These are phyloP conservation scores for Nigrograna mackinnonii DNA, from an alignment of 2,329 filamentous ascomycete genomes.

Conservation along the genomic window DNA sequence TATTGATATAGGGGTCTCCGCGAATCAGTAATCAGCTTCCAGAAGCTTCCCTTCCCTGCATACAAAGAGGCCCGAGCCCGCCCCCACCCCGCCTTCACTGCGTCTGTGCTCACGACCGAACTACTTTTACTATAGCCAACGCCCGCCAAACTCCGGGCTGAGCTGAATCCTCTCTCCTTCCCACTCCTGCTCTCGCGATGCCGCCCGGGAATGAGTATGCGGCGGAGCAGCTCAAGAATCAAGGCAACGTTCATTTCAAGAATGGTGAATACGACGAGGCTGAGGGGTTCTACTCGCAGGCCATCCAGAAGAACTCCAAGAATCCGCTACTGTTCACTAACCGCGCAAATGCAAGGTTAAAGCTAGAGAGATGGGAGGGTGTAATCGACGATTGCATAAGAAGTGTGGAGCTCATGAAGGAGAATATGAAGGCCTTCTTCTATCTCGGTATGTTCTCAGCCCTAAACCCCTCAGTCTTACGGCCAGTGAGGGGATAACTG, in stretches of 20 bases:
- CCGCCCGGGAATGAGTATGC: slow-evolving; percentile 32
- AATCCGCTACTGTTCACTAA: slow-evolving; percentile 88
- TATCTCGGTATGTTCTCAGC: slow-evolving; percentile 59
- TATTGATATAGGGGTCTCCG: no score
- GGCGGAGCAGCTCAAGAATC: slow-evolving; percentile 52
- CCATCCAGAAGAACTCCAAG: slow-evolving; percentile 76
- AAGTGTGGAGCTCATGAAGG: slow-evolving; percentile 69
- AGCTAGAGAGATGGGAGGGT: slow-evolving; percentile 71
- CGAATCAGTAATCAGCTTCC: no score
- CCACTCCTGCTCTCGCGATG: slow-evolving; percentile 2
- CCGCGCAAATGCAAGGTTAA: slow-evolving; percentile 80
- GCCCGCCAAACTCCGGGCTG: no score
- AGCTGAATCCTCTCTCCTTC: not conserved
- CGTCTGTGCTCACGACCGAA: no score
- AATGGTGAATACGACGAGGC: slow-evolving; percentile 67
- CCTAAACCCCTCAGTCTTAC: not conserved
- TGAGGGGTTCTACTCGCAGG: slow-evolving; percentile 73
- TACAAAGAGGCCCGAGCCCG: not conserved
- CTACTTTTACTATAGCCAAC: no score
- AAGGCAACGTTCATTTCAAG: slow-evolving; percentile 68
- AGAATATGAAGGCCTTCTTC: slow-evolving; percentile 80
- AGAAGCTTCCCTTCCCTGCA: not conserved
- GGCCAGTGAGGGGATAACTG: not conserved
- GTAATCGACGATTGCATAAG: slow-evolving; percentile 77
- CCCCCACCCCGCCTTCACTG: not conserved